Base-by-base conservation (phyloP, 2,329 filamentous ascomycete genomes). In the Trichoderma koningii region DNA sequence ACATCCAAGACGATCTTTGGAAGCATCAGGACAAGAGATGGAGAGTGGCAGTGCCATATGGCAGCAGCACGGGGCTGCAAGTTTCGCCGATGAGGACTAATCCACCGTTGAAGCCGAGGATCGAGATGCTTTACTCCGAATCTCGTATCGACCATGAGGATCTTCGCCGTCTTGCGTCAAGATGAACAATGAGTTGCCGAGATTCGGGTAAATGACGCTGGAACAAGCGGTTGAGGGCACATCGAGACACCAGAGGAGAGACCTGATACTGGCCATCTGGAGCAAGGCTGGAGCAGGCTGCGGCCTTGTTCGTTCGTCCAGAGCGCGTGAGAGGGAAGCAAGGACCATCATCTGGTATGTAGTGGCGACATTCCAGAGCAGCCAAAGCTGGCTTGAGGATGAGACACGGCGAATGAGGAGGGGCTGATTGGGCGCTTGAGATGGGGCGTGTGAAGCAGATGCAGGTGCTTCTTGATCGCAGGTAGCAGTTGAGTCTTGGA, bases 341-440 rank as follows among this genome's bases (percentile, higher is more conserved):
- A 65, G 15, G 38, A 53, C 23, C 21, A 38, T 17, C 28, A 23
- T 26, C 28, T 64, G 65, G 63, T 47, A 66, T 65, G 65, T 52
- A 57, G 60, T 45, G 50, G 34, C 19, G n/a, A 41, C 65, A 66
- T 66, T 66, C 65, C 65, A 62, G n/a, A 19, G n/a, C 7, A 56
- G 23, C 42, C 56, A 48, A 28, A 44, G 57, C 41, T 38, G 19
- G 5, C 64, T 30, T 50, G 28, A 19, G n/a, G 34, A 56, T 61
- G 50, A 65, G 56, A 65, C 64, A 61, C 30, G 51, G 34, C 34
- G 52, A 52, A 51, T 63, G 41, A 63, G 21, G 51, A 55, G 19
- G 42, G 47, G 14, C 47, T 26, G 50, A 6, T 34, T 5, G 7
- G 5, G 45, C 34, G 14, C 34, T 38, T 5, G 34, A 10, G 5